phyloP scores from a whole-genome alignment of 129 eudicot genomes.

The Flaveria linearis region DNA sequence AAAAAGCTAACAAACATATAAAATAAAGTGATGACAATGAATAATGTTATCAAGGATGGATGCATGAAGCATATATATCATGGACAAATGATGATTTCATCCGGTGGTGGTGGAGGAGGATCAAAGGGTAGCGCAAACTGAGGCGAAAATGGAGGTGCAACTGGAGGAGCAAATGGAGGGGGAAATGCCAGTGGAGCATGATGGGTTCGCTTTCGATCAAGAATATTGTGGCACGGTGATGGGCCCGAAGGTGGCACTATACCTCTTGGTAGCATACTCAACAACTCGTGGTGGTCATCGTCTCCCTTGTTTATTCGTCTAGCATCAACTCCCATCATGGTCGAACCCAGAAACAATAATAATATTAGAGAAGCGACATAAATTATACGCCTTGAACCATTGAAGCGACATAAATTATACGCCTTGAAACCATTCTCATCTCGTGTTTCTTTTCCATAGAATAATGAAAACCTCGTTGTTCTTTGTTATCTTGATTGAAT shows the following conservation, averaged over 20 bases:
- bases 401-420: background rate
- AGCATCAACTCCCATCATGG: constrained; percentile 1
- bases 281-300: constrained; percentile 9
- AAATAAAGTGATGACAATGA: background rate
- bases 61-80: constrained; percentile 13
- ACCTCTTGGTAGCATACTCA: constrained; percentile 52
- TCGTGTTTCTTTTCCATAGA: background rate
- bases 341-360: background rate
- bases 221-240: constrained; percentile 55
- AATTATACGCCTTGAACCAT: constrained; percentile 14
- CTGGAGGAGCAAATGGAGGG: constrained; percentile 26
- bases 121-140: constrained; percentile 19
- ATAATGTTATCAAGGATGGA: background rate
- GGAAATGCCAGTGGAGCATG: background rate
- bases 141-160: constrained; percentile 20
- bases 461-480: background rate
- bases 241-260: constrained; percentile 69
- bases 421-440: constrained; percentile 17
- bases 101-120: constrained; percentile 42
- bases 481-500: background rate
- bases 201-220: constrained; percentile 41
- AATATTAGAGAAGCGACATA: background rate
- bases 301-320: background rate
- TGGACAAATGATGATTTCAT: constrained; percentile 31
- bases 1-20: constrained; percentile 10